These are phyloP conservation scores for Trypethelium eluteriae DNA, from an alignment of 495 filamentous ascomycete genomes.

Conservation along the genomic window DNA sequence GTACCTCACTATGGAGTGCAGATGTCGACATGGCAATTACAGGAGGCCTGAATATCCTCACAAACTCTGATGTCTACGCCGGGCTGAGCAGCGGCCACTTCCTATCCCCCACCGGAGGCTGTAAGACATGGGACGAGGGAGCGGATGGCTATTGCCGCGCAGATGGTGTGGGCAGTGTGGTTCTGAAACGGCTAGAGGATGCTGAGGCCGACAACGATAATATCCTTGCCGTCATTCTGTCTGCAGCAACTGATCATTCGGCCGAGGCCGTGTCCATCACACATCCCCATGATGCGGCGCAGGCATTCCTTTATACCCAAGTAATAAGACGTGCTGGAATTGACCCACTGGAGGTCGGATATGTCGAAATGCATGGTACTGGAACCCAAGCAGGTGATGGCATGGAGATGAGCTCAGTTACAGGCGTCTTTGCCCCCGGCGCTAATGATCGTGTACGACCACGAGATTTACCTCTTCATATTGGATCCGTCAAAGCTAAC, in stretches of 20 bases:
- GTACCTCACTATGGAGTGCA: conserved; percentile 33
- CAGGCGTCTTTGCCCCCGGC: conserved; percentile 25
- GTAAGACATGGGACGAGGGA: conserved; percentile 37
- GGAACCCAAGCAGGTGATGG: conserved; percentile 37
- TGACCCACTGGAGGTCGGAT: conserved; percentile 26
- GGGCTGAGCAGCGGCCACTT: conserved; percentile 34
- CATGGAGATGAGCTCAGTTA: conserved; percentile 33
- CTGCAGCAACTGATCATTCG: conserved; percentile 31
- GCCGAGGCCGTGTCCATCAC: conserved; percentile 37
- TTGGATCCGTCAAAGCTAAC: conserved; percentile 32
- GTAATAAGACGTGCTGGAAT: conserved; percentile 23
- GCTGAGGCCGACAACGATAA: conserved; percentile 31
- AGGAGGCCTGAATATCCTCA: conserved; percentile 38
- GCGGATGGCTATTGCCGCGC: conserved; percentile 39
- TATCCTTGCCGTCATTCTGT: conserved; percentile 29
- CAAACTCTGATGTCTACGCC: conserved; percentile 32
- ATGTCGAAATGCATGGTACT: conserved; percentile 38
- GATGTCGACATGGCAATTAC: conserved; percentile 38
- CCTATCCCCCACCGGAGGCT: conserved; percentile 36
- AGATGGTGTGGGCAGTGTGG: conserved; percentile 32
- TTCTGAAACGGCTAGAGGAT: conserved; percentile 34
- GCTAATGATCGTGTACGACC: conserved; percentile 11
- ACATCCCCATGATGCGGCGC: conserved; percentile 28
- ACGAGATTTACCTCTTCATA: conserved; percentile 20
- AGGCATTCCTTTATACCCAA: conserved; percentile 23